These are phyloP conservation scores for Carex kokanica DNA, from an alignment of 176 grass and related monocot genomes.

Conservation along the genomic window DNA sequence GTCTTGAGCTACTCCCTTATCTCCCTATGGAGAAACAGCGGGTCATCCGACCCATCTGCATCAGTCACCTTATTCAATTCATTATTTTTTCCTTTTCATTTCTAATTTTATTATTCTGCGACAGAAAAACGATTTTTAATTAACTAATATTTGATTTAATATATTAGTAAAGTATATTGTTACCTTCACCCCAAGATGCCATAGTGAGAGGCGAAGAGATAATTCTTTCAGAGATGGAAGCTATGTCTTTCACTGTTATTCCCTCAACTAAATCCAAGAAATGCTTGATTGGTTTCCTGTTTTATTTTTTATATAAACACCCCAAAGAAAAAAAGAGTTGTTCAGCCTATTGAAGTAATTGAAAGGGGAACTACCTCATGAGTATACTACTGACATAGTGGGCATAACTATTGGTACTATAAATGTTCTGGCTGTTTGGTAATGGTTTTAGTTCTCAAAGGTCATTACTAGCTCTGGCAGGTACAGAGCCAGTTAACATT, in stretches of 20 bases:
- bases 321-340: neutral
- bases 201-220: conserved; percentile 76
- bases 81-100: neutral
- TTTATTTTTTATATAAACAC: neutral
- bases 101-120: neutral
- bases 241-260: conserved; percentile 58
- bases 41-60: neutral
- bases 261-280: conserved; percentile 57
- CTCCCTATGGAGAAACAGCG: neutral
- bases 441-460: conserved; percentile 1
- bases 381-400: neutral
- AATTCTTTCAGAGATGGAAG: conserved; percentile 47
- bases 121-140: neutral
- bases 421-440: neutral
- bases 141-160: neutral
- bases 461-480: neutral
- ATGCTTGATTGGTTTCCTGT: conserved; percentile 66
- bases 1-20: neutral
- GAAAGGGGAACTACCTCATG: neutral
- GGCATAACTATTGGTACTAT: neutral
- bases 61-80: neutral
- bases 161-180: neutral
- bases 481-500: neutral
- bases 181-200: conserved; percentile 88
- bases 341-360: neutral